Conservation (phyloP, 2,329 filamentous ascomycete species). For the Colletotrichum melonis region DNA sequence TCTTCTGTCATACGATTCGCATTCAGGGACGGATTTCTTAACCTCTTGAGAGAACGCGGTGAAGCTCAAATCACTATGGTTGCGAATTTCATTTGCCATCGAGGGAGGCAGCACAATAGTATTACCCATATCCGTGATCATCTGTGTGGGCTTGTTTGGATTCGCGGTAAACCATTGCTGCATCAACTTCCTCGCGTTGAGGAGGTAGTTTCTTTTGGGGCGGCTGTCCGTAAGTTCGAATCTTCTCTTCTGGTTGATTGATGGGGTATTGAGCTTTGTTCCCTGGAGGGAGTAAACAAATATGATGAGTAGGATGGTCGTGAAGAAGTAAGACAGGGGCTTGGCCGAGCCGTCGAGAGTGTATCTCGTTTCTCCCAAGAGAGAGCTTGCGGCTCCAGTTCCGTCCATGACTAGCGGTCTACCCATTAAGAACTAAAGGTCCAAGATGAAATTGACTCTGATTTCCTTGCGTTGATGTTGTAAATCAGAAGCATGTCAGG, state of each 20-base stretch:
- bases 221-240: constrained; percentile 19
- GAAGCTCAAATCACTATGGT: constrained; percentile 2
- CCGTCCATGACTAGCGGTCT: neutral
- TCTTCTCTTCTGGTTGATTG: constrained; percentile 1
- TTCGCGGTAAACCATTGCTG: constrained; percentile 18
- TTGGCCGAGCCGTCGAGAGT: constrained; percentile 10
- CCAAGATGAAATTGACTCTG: neutral
- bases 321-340: constrained; percentile 20
- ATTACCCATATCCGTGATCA: constrained; percentile 9
- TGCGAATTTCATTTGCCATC: constrained; percentile 24
- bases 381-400: neutral
- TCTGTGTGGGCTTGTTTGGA: constrained; percentile 8
- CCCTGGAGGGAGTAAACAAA: constrained; percentile 20
- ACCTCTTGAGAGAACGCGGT: neutral
- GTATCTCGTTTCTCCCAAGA: neutral
- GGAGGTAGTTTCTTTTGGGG: constrained; percentile 3
- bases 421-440: neutral
- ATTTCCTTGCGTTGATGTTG: no score
- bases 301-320: constrained; percentile 4
- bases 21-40: neutral
- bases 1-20: no score
- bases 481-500: neutral
- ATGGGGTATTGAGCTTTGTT: constrained; percentile 15
- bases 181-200: constrained; percentile 1
- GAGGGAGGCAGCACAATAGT: constrained; percentile 1